A percentile compares a stretch with the other conserved stretches of the same genome.
Conservation (phyloP, 768 basidiomycete species). For the Psilocybe cubensis region DNA sequence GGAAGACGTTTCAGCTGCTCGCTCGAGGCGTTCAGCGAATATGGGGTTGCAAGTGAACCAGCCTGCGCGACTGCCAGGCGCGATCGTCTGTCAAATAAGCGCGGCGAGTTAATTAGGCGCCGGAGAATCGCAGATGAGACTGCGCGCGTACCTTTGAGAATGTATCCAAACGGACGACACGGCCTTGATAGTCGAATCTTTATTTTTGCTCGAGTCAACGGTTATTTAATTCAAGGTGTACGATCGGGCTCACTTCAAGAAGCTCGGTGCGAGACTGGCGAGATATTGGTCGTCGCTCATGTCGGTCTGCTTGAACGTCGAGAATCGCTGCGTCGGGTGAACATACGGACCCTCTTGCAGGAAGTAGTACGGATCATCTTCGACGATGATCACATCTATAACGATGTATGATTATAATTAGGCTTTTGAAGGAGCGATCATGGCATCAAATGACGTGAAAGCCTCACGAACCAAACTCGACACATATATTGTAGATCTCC, state of each 20-base stretch:
- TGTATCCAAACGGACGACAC: conserved; percentile 83
- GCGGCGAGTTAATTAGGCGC: no score
- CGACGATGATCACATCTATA: conserved; percentile 74
- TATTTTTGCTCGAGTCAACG: neutral
- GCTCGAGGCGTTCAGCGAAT: conserved; percentile 76
- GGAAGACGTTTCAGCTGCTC: conserved; percentile 68
- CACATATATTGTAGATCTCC: conserved; percentile 81
- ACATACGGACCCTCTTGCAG: conserved; percentile 64
- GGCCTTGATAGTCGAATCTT: conserved; percentile 76
- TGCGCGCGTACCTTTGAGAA: conserved; percentile 65
- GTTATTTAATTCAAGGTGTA: neutral
- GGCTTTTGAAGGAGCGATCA: neutral
- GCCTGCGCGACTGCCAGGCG: conserved; percentile 77
- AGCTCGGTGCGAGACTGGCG: conserved; percentile 61
- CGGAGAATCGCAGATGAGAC: no score
- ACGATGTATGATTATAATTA: neutral
- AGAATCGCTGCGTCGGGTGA: conserved; percentile 39
- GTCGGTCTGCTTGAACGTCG: conserved; percentile 10
- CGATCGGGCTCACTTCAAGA: conserved; percentile 46
- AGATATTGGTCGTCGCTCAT: conserved; percentile 46
- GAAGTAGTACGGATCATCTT: conserved; percentile 86
- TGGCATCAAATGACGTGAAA: neutral
- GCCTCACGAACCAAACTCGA: conserved; percentile 64
- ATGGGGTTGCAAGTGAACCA: conserved; percentile 80
- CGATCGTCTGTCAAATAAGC: conserved; percentile 77